phyloP scores from a whole-genome alignment of 129 eudicot species.

The Pittosporum tobira region DNA sequence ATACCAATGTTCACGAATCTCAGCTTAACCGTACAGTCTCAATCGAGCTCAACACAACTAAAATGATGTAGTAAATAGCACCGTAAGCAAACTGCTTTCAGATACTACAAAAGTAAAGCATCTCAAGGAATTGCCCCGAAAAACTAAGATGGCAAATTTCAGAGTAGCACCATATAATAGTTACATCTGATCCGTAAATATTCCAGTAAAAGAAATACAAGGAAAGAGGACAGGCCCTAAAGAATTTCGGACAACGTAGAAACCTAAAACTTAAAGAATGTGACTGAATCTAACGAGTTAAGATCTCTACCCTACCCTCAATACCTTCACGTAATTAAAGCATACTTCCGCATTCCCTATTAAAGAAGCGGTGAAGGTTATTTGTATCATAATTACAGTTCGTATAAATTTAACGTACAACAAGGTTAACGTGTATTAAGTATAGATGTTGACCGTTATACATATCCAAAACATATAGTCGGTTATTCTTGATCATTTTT shows the following conservation, averaged over 20 bases:
- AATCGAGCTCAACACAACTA: too few species aligned
- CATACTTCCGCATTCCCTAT: constrained; percentile 9
- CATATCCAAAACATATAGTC: not conserved
- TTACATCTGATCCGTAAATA: constrained; percentile 11
- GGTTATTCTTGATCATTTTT: not conserved
- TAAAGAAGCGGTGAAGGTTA: constrained; percentile 5
- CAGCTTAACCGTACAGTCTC: too few species aligned
- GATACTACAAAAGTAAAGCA: too few species aligned
- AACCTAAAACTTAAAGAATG: constrained; percentile 3
- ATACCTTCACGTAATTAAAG: constrained; percentile 2
- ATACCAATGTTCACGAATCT: too few species aligned
- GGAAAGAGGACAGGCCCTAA: constrained; percentile 8
- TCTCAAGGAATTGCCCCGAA: not conserved
- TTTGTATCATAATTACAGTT: not conserved
- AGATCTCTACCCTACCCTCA: constrained; percentile 9
- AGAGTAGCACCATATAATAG: not conserved
- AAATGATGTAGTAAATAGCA: too few species aligned
- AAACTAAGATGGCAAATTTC: not conserved
- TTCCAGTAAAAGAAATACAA: not conserved
- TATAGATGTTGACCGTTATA: not conserved
- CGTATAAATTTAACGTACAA: not conserved
- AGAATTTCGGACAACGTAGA: not conserved
- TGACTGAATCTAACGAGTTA: not conserved
- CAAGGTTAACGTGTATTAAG: not conserved
- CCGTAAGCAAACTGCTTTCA: too few species aligned